phyloP scores from a whole-genome alignment of 257 asterid genomes.

The Eustoma russellianum region DNA sequence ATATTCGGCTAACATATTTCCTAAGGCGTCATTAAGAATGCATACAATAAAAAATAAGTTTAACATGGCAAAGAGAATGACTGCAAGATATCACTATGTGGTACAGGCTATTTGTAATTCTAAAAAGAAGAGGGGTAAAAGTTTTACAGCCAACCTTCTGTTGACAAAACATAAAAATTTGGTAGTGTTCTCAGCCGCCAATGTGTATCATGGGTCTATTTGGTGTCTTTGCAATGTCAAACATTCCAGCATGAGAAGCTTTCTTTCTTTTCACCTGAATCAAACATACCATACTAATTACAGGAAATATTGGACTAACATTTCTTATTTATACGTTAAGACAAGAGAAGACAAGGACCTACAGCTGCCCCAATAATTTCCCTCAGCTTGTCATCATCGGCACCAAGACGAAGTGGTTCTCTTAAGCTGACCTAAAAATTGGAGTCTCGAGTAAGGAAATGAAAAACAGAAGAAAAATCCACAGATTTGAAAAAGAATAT shows the following conservation, averaged over 20 bases:
- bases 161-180: no score
- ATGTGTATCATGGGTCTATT: conserved; percentile 97
- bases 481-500: no score
- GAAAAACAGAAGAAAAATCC: not conserved
- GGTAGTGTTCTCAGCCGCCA: conserved; percentile 49
- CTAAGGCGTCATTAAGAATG: no score
- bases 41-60: no score
- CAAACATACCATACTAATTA: conserved; percentile 5
- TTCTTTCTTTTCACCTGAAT: conserved; percentile 83
- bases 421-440: conserved; percentile 79
- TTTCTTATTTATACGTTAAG: conserved; percentile 5
- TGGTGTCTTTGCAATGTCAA: conserved; percentile 82
- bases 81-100: no score
- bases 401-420: conserved; percentile 83
- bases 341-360: conserved; percentile 18
- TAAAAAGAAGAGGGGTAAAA: no score
- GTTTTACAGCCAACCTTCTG: no score
- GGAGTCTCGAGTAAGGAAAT: conserved; percentile 3
- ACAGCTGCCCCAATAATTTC: conserved; percentile 81
- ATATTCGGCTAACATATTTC: no score
- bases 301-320: not conserved
- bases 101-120: no score
- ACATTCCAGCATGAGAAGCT: conserved; percentile 96
- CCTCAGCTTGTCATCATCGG: conserved; percentile 61
- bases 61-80: no score